phyloP scores from a whole-genome alignment of 208 protist genomes.

The Trypanosomatidae sp. region DNA sequence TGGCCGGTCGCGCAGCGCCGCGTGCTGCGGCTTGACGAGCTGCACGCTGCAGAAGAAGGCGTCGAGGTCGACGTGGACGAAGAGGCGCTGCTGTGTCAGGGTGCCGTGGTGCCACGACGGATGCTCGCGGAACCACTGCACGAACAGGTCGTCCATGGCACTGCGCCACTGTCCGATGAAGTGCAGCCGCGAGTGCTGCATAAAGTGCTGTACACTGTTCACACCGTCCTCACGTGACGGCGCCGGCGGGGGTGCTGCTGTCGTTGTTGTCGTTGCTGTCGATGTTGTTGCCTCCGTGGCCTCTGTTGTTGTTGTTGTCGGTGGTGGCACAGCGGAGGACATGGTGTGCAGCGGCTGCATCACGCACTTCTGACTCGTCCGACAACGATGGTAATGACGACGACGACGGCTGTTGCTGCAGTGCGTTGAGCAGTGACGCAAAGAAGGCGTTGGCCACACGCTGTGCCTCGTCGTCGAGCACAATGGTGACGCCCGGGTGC shows the following conservation, averaged over 20 bases:
- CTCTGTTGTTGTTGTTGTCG: neutral
- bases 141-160: conserved; percentile 49
- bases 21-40: conserved; percentile 68
- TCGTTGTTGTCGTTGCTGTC: neutral
- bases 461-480: no score
- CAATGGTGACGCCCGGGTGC: no score
- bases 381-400: no score
- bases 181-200: conserved; percentile 84
- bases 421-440: no score
- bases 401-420: no score
- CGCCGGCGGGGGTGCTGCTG: neutral
- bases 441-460: no score
- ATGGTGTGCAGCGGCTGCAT: no score
- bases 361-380: no score
- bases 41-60: conserved; percentile 91
- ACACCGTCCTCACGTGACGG: conserved; percentile 22
- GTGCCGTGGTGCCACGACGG: conserved; percentile 59
- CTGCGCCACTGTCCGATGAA: conserved; percentile 92
- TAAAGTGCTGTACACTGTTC: conserved; percentile 80
- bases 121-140: conserved; percentile 35
- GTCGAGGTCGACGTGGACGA: conserved; percentile 92
- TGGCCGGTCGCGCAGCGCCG: conserved; percentile 51
- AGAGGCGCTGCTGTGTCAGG: conserved; percentile 30
- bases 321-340: no score
- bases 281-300: neutral